These are phyloP conservation scores for Epichloe brachyelytri DNA, from an alignment of 2,329 filamentous ascomycete species.

Conservation along the genomic window DNA sequence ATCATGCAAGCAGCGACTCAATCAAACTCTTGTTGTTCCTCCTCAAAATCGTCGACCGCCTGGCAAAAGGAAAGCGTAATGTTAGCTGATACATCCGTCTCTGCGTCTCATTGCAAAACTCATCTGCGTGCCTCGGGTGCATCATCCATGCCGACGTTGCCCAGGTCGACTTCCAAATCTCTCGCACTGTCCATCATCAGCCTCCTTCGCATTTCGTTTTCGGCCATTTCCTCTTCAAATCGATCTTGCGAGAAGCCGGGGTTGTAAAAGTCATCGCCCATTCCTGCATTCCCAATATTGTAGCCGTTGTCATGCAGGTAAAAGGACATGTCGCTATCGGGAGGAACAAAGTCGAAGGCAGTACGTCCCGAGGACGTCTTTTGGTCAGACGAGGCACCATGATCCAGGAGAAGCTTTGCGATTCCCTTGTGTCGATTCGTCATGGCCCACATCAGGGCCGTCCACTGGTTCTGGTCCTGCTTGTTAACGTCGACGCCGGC, in stretches of 20 bases:
- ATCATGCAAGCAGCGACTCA: constrained; percentile 88
- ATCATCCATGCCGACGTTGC: constrained; percentile 91
- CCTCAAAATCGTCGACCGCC: constrained; percentile 67
- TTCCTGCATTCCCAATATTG: constrained; percentile 66
- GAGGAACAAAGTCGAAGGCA: constrained; percentile 88
- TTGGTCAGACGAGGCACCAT: constrained; percentile 88
- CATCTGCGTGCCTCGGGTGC: constrained; percentile 61
- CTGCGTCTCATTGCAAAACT: neutral
- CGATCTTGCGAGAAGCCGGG: constrained; percentile 82
- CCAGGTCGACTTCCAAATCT: constrained; percentile 90
- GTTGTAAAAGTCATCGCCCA: constrained; percentile 85
- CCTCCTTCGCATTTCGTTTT: constrained; percentile 84
- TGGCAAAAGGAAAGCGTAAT: constrained; percentile 16
- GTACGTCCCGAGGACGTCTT: constrained; percentile 90
- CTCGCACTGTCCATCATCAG: constrained; percentile 99
- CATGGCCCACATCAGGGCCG: constrained; percentile 98
- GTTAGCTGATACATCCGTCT: constrained; percentile 13
- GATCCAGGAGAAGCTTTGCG: constrained; percentile 81
- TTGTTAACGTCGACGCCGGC: constrained; percentile 82
- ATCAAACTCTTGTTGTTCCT: constrained; percentile 87
- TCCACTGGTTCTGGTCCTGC: constrained; percentile 96
- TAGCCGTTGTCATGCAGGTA: constrained; percentile 94
- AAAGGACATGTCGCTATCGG: constrained; percentile 91
- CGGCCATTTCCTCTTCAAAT: constrained; percentile 94
- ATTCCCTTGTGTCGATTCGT: constrained; percentile 96